Conservation (phyloP, 805 yeast species). For the Starmerella bombicola region DNA sequence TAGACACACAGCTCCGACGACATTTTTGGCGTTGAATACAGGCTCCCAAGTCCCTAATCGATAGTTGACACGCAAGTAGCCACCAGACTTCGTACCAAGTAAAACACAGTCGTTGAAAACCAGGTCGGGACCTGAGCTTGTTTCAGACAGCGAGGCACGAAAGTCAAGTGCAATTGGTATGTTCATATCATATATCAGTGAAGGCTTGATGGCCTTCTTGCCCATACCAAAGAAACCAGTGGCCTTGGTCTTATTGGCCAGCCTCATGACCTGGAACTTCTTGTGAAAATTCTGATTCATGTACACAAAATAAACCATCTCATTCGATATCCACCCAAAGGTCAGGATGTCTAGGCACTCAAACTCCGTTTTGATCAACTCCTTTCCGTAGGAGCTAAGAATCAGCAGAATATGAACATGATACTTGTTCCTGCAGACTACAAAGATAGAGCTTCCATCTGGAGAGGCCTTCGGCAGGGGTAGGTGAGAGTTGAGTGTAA, state of each 20-base stretch:
- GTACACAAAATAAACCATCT: constrained; percentile 17
- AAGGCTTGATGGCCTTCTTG: constrained; percentile 6
- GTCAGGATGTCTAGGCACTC: constrained; percentile 17
- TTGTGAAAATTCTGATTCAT: constrained; percentile 18
- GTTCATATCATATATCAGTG: constrained; percentile 7
- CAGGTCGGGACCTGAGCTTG: constrained; percentile 10
- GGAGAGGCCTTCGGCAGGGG: constrained; percentile 16
- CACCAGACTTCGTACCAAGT: constrained; percentile 12
- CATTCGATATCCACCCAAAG: constrained; percentile 18
- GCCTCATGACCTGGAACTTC: constrained; percentile 15
- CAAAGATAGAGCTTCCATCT: constrained; percentile 16
- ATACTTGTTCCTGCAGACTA: constrained; percentile 11
- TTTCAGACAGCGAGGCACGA: constrained; percentile 7
- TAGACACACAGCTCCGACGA: constrained; percentile 10
- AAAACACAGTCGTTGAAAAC: constrained; percentile 16
- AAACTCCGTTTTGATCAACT: constrained; percentile 10
- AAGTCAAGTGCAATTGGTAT: constrained; percentile 12
- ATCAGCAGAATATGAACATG: constrained; percentile 6
- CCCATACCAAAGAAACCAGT: constrained; percentile 17
- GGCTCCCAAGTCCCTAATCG: constrained; percentile 13
- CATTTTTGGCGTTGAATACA: constrained; percentile 12
- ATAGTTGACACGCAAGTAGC: constrained; percentile 15
- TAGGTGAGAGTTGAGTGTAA: constrained; percentile 3
- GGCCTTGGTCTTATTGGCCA: constrained; percentile 8
- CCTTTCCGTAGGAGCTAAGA: constrained; percentile 17